These are phyloP conservation scores for Tetradesmus lagerheimii DNA, from an alignment of 139 green algal genomes.

Conservation along the genomic window DNA sequence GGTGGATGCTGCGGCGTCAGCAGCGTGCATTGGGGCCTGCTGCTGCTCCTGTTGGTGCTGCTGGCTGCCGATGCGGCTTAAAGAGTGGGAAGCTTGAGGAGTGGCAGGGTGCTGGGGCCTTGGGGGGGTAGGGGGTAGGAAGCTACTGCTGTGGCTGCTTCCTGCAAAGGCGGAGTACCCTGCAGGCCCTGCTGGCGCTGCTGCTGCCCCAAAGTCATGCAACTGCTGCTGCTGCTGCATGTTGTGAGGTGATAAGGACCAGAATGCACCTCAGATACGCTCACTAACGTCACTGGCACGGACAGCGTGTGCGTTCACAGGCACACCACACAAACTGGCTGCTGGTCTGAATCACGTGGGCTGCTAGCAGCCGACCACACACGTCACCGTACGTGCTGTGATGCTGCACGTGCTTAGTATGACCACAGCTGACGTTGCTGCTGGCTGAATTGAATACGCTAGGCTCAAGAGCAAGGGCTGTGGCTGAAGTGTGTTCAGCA, in stretches of 20 bases:
- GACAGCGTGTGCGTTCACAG: not conserved
- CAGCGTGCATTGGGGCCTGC: not conserved
- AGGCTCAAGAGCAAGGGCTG: too few relatives aligned
- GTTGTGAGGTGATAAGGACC: not conserved
- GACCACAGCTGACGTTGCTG: not conserved
- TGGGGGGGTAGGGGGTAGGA: constrained; percentile 6
- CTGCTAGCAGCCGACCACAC: not conserved
- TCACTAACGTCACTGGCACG: not conserved
- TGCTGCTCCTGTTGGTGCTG: constrained; percentile 18
- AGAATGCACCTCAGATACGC: not conserved
- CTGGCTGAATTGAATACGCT: too few relatives aligned
- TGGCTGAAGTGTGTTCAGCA: too few relatives aligned
- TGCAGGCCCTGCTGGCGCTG: not conserved
- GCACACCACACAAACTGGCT: not conserved
- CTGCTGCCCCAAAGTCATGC: not conserved
- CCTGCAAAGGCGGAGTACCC: not conserved
- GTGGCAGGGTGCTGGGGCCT: not conserved
- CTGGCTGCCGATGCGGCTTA: not conserved
- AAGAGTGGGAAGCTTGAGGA: not conserved
- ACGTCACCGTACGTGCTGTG: not conserved
- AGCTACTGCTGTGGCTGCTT: not conserved
- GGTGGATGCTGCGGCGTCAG: not conserved
- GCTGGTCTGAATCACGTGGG: not conserved
- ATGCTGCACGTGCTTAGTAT: not conserved
- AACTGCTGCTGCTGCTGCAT: not conserved